phyloP scores from a whole-genome alignment of 441 rosid genomes.

The Mallotus japonicus region DNA sequence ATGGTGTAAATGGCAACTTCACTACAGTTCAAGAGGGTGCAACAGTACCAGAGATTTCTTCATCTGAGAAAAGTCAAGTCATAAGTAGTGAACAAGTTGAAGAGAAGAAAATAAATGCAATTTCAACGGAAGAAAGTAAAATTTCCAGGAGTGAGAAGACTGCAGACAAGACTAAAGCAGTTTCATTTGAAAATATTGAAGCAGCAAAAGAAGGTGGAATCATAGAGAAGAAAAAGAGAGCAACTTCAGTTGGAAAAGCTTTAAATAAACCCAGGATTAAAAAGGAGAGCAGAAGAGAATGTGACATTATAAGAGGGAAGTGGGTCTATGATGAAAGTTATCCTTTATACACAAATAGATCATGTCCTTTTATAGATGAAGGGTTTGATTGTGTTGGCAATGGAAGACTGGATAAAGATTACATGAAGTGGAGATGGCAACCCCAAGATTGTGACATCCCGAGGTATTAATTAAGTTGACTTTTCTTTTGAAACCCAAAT shows the following conservation, averaged over 20 bases:
- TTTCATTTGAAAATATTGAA: conserved; percentile 25
- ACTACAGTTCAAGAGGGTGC: conserved; percentile 22
- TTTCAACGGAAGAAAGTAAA: conserved; percentile 21
- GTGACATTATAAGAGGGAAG: conserved; percentile 67
- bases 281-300: conserved; percentile 31
- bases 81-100: conserved; percentile 22
- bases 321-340: conserved; percentile 78
- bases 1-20: conserved; percentile 16
- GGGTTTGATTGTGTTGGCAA: conserved; percentile 78
- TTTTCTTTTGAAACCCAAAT: background rate
- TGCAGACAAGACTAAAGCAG: conserved; percentile 21
- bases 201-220: conserved; percentile 24
- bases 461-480: conserved; percentile 40
- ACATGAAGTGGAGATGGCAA: conserved; percentile 89
- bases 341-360: conserved; percentile 52
- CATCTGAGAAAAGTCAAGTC: conserved; percentile 26
- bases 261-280: conserved; percentile 23
- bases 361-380: conserved; percentile 87
- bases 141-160: conserved; percentile 20
- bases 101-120: conserved; percentile 20
- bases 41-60: conserved; percentile 11
- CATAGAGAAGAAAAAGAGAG: conserved; percentile 28
- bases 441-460: conserved; percentile 69
- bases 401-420: conserved; percentile 63
- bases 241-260: conserved; percentile 13